Conservation (phyloP, 352 stramenopile genomes). For the Phytophthora boehmeriae region DNA sequence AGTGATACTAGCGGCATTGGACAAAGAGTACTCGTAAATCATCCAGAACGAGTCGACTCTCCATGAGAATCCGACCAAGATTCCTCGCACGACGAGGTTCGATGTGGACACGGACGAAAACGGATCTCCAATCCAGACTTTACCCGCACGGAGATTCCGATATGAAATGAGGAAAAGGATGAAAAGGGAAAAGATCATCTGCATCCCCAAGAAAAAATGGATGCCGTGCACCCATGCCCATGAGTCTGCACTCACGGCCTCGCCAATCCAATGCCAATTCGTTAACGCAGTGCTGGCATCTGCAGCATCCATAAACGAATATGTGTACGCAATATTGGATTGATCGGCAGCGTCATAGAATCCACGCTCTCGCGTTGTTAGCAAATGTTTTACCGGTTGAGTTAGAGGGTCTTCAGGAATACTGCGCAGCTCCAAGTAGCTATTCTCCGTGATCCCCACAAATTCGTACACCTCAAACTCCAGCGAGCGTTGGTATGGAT, state of each 20-base stretch:
- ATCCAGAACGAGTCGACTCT: slow-evolving; percentile 44
- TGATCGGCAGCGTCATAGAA: slow-evolving; percentile 38
- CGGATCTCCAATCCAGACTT: slow-evolving; percentile 50
- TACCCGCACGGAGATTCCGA: slow-evolving; percentile 33
- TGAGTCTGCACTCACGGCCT: slow-evolving; percentile 27
- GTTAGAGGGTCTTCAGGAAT: slow-evolving; percentile 18
- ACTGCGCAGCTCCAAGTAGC: slow-evolving; percentile 25
- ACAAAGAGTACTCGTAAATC: slow-evolving; percentile 41
- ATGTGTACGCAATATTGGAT: slow-evolving; percentile 29
- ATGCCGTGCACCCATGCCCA: slow-evolving; percentile 52
- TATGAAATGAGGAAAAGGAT: slow-evolving; percentile 38
- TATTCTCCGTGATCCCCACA: slow-evolving; percentile 21
- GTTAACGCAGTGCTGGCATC: slow-evolving; percentile 23
- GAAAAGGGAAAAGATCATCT: slow-evolving; percentile 34
- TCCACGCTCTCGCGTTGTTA: slow-evolving; percentile 34
- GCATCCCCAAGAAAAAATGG: slow-evolving; percentile 43
- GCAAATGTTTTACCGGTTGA: slow-evolving; percentile 34
- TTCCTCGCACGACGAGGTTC: slow-evolving; percentile 19
- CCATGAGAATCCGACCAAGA: slow-evolving; percentile 35
- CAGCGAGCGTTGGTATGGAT: slow-evolving; percentile 35
- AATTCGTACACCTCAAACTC: slow-evolving; percentile 38
- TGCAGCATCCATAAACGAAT: slow-evolving; percentile 18
- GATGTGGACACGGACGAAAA: slow-evolving; percentile 42
- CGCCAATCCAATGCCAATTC: slow-evolving; percentile 24
- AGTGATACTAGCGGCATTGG: slow-evolving; percentile 22